Base-by-base conservation (phyloP, 345 rosid species). In the Zanthoxylum bungeanum region DNA sequence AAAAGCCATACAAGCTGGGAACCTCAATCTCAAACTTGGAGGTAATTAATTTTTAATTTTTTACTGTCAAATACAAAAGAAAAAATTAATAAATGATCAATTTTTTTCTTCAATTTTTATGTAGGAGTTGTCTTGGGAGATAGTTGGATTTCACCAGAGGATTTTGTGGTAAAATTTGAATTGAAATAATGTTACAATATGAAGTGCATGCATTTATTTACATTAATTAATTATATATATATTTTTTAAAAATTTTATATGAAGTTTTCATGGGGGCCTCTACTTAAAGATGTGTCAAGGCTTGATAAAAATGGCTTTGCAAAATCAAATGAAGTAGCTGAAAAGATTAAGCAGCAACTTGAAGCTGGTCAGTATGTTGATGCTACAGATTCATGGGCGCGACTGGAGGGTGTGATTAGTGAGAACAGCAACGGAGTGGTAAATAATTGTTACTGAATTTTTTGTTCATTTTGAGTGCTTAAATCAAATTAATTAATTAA, bases 81-180 rank as follows among this genome's bases (percentile, higher is more conserved):
- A 5, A 34, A 34, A 34, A 61, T 7, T 19, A 34, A 34, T 66
- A 19, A 14, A 42, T 36, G 9, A 58, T 17, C 36, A 2, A 33
- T 9, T 17, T 31, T 58, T 4, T 33, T 4, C 40, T 33, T 12
- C 36, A 22, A 1, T n/a, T 21, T 51, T 7, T 63, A 11, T 73
- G 65, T 61, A 90, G 98, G 98, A 71, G 90, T 93, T 53, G 85
- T 78, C 9, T 77, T 91, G 76, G 98, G 98, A 64, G 88, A 93
- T 72, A 85, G 88, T 75, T 91, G 98, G 98, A 93, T 93, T 69
- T 93, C 98, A 56, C 98, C 97, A 4, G 96, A 91, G 80, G 97
- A 93, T 81, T 93, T 84, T 83, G 98, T 90, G 79, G 97, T 89
- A 58, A 81, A 80, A 68, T 17, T 44, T 44, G 49, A 4, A 44